Conservation (phyloP, 805 yeast genomes). For the Pichia rugopelliculosa region DNA sequence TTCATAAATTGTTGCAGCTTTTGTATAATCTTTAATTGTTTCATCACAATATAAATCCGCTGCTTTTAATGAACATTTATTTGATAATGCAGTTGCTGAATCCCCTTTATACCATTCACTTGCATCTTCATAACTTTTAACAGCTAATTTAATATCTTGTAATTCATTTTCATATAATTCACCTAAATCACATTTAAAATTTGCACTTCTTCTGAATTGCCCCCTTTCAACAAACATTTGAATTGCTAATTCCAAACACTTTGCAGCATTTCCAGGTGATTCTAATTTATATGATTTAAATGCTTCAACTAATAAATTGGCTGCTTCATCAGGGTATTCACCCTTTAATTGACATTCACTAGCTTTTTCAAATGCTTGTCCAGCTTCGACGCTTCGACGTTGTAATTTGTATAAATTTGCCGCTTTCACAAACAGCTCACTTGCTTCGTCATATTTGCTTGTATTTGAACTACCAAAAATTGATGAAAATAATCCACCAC, state of each 20-base stretch:
- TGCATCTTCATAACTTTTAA: conserved; percentile 77
- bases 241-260: conserved; percentile 69
- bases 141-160: conserved; percentile 60
- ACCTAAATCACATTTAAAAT: conserved; percentile 85
- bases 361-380: conserved; percentile 77
- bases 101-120: conserved; percentile 95
- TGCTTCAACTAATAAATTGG: conserved; percentile 83
- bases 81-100: conserved; percentile 84
- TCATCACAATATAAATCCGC: conserved; percentile 80
- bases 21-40: conserved; percentile 52
- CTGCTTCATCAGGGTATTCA: conserved; percentile 81
- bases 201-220: conserved; percentile 94
- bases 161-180: conserved; percentile 74
- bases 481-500: conserved; percentile 58
- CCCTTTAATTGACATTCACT: conserved; percentile 72
- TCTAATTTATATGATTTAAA: conserved; percentile 76
- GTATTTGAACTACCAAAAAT: conserved; percentile 58
- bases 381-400: conserved; percentile 69
- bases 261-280: conserved; percentile 70
- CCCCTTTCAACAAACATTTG: conserved; percentile 82
- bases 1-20: conserved; percentile 74
- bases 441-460: conserved; percentile 79
- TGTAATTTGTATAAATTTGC: conserved; percentile 81
- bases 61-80: conserved; percentile 79
- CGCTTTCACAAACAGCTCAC: conserved; percentile 84